These are phyloP conservation scores for Colletotrichum chrysophilum DNA, from an alignment of 2,329 filamentous ascomycete species.

Conservation along the genomic window DNA sequence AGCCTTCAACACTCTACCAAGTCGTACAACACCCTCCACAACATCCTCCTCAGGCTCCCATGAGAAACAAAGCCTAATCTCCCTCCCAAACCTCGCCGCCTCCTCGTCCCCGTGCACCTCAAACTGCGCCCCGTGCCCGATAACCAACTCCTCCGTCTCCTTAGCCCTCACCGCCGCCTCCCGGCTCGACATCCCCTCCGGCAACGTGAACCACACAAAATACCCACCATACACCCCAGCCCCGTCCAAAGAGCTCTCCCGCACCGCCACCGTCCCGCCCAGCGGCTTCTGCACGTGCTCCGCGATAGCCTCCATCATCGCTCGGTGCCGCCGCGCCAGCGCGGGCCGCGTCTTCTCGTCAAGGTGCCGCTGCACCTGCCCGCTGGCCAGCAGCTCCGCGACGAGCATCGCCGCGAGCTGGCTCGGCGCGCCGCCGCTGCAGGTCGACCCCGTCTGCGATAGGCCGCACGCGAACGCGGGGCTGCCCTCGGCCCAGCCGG, in stretches of 20 bases:
- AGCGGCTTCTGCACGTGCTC: conserved; percentile 63
- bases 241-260: conserved; percentile 36
- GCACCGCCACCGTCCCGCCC: conserved; percentile 51
- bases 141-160: conserved; percentile 67
- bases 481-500: conserved; percentile 86
- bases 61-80: conserved; percentile 72
- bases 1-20: conserved; percentile 53
- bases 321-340: conserved; percentile 48
- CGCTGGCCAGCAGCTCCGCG: conserved; percentile 49
- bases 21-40: conserved; percentile 69
- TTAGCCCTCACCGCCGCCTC: conserved; percentile 63
- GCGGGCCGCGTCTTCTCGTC: conserved; percentile 46
- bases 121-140: conserved; percentile 75
- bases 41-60: conserved; percentile 74
- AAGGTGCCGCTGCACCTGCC: conserved; percentile 50
- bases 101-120: conserved; percentile 64
- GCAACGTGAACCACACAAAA: conserved; percentile 81
- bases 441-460: conserved; percentile 57
- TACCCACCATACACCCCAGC: conserved; percentile 75
- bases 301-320: conserved; percentile 64
- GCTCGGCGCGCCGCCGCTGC: conserved; percentile 62
- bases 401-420: conserved; percentile 60
- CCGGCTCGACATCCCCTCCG: conserved; percentile 52
- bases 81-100: conserved; percentile 59
- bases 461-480: conserved; percentile 56